Evolutionary conservation across 768 basidiomycete genomes (phyloP), one percentile per base, ranked within the genome.

Genomic region (Suillus plorans): DNA sequence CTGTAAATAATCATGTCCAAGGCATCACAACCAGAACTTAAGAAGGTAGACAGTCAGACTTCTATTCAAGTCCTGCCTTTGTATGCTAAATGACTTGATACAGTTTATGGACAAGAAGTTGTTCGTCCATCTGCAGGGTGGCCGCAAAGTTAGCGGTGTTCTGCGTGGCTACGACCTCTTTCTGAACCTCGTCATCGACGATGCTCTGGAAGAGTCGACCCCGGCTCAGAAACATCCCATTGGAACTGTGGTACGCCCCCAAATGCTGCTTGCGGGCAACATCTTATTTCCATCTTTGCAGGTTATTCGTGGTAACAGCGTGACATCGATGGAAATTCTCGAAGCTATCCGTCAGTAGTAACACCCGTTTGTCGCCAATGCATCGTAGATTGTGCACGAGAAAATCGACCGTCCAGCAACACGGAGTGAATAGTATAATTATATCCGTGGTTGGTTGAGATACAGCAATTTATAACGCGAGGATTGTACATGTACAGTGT

Each of bases 51-150:
- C n/a, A n/a, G n/a, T n/a, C n/a, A n/a, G n/a, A 69, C 64, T 13
- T 61, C 25, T 63, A 28, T 60, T 25, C 49, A 49, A 10, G 18
- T 52, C 53, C 65, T 52, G 13, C 25, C 52, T 70, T 50, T 42
- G 39, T 28, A 20, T 39, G 53, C 39, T 39, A 4, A 41, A 44
- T 18, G 36, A 13, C 13, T 37, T 9, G 45, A 65, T 58, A 31
- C 52, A 99, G 93, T 99, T 97, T 76, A 99, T 99, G 96, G 97
- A 99, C 86, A 97, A 98, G 82, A 92, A 91, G 73, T 81, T 99
- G 70, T 96, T 96, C 78, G 83, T 99, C 72, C 88, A 97, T 80
- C 82, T 99, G 8, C 95, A 97, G 75, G 94, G 92, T 56, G 95
- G 95, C 63, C 90, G 97, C 73, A 94, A 94, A 86, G 93, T 99